Conservation (phyloP, 257 asterid species). For the Solanum sitiens region DNA sequence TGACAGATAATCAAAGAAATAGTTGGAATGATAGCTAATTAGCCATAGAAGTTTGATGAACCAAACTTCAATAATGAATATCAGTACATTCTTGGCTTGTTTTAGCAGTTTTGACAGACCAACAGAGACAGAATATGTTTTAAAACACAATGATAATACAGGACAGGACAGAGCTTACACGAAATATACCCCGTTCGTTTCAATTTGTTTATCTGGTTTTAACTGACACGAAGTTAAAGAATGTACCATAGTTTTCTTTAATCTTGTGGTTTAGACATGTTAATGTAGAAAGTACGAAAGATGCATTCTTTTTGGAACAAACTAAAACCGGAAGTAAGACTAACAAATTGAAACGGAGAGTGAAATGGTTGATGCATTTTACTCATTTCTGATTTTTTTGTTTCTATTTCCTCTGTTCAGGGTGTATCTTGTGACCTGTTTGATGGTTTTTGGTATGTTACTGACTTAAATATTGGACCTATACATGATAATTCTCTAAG, state of each 20-base stretch:
- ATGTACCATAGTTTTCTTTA: no score
- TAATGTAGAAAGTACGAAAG: no score
- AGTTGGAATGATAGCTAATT: not conserved
- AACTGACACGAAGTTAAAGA: not conserved
- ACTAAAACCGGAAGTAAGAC: not conserved
- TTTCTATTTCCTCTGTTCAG: conserved; percentile 27
- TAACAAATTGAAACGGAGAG: not conserved
- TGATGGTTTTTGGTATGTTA: conserved; percentile 84
- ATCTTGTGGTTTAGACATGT: not conserved
- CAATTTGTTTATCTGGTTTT: not conserved
- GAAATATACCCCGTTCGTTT: not conserved
- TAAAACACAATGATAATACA: not conserved
- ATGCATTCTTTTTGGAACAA: not conserved
- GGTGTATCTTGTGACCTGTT: conserved; percentile 86
- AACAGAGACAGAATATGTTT: not conserved
- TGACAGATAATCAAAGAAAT: not conserved
- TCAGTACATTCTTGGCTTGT: not conserved
- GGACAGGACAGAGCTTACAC: not conserved
- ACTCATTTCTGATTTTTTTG: not conserved
- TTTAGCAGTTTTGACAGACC: not conserved
- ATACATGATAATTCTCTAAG: conserved; percentile 81
- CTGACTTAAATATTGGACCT: conserved; percentile 69
- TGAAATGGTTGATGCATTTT: not conserved
- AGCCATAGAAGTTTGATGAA: not conserved
- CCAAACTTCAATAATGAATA: not conserved